A percentile compares a stretch with the other conserved stretches of the same genome.
Conservation (phyloP, 257 asterid genomes). For the Ocimum tenuiflorum region DNA sequence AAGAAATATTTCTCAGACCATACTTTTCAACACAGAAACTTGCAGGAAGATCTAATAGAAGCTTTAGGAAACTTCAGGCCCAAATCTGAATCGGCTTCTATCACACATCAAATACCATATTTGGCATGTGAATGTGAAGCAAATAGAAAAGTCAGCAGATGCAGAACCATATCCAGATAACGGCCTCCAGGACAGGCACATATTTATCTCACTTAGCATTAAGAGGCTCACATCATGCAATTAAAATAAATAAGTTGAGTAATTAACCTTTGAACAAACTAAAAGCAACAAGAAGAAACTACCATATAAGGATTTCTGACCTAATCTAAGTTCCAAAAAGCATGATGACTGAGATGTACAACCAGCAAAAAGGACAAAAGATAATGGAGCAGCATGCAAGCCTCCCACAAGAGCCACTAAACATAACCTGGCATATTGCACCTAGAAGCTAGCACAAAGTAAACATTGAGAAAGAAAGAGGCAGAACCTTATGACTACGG, state of each 20-base stretch:
- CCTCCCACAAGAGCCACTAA: constrained; percentile 1
- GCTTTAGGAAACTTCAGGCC: constrained; percentile 9
- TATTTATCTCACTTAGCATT: constrained; percentile 6
- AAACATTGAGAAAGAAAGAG: neutral
- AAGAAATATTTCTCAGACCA: neutral
- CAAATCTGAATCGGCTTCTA: neutral
- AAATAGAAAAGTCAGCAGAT: neutral
- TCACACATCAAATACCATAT: neutral
- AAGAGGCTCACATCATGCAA: neutral
- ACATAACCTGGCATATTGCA: neutral
- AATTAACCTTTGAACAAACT: neutral
- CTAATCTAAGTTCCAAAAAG: neutral
- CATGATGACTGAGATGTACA: neutral
- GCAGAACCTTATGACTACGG: constrained; percentile 77
- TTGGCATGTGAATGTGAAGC: constrained; percentile 7
- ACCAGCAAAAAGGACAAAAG: constrained; percentile 7
- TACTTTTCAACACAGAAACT: constrained; percentile 1
- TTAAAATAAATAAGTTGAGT: neutral
- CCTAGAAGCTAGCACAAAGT: neutral
- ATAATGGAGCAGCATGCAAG: neutral
- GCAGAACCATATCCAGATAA: constrained; percentile 6
- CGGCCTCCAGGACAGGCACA: neutral
- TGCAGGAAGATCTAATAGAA: constrained; percentile 7
- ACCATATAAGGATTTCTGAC: neutral
- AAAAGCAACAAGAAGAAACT: constrained; percentile 3